These are phyloP conservation scores for Ascochyta clinopodiicola DNA, from an alignment of 2,329 filamentous ascomycete species.

Conservation along the genomic window DNA sequence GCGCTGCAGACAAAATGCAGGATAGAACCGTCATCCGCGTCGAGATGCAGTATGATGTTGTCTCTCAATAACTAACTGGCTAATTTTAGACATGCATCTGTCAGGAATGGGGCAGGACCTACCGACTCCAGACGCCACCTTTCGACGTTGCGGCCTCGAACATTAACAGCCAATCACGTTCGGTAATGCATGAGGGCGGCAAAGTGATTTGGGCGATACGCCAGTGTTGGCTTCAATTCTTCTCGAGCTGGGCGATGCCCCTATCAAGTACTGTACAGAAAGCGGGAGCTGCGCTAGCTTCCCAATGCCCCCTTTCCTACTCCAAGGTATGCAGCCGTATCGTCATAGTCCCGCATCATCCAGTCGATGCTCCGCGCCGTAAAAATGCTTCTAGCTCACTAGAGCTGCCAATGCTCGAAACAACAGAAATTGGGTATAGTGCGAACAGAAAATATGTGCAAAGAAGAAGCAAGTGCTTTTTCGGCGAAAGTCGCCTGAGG, in stretches of 20 bases:
- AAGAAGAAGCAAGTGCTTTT: conserved; percentile 42
- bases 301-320: conserved; percentile 28
- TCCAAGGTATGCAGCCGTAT: conserved; percentile 10
- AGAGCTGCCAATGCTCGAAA: conserved; percentile 38
- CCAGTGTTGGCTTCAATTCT: conserved; percentile 33
- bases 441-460: conserved; percentile 47
- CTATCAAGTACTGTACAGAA: conserved; percentile 40
- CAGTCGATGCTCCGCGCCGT: conserved; percentile 33
- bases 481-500: conserved; percentile 19
- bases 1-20: conserved; percentile 16
- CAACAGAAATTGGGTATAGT: conserved; percentile 51
- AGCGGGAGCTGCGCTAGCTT: conserved; percentile 46
- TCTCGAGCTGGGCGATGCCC: conserved; percentile 26
- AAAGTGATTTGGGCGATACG: conserved; percentile 29
- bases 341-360: conserved; percentile 32
- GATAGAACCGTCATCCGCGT: conserved; percentile 17
- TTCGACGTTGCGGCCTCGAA: conserved; percentile 10
- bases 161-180: conserved; percentile 12
- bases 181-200: conserved; percentile 5
- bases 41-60: conserved; percentile 21
- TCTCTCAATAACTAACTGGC: conserved; percentile 10
- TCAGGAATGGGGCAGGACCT: conserved; percentile 17
- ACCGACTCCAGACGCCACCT: conserved; percentile 20
- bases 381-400: conserved; percentile 29
- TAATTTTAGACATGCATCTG: conserved; percentile 28